Evolutionary conservation across 78 protist species (phyloP).

Genomic region (Planoprotostelium fungivorum): DNA sequence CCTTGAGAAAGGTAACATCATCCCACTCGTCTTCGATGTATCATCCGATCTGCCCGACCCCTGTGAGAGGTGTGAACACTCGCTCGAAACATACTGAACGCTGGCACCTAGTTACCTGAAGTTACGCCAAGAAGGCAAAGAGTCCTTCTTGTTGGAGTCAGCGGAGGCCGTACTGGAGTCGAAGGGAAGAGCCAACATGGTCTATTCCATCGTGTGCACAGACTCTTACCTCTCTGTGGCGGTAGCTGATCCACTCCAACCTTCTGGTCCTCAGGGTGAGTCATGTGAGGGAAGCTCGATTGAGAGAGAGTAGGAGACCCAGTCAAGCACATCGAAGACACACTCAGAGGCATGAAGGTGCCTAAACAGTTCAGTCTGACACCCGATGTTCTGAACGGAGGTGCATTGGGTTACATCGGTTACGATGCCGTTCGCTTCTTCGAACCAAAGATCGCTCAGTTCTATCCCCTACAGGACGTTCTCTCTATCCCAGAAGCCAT

Average conservation of each 20-base stretch:
- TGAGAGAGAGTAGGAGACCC: neutral
- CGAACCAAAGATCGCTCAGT: slow-evolving; percentile 21
- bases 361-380: neutral
- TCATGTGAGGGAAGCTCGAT: neutral
- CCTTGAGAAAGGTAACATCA: neutral
- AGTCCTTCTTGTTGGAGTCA: neutral
- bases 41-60: neutral
- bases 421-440: slow-evolving; percentile 39
- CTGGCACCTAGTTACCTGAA: neutral
- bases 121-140: neutral
- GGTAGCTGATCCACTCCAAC: neutral
- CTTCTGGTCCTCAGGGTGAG: neutral
- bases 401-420: slow-evolving; percentile 34
- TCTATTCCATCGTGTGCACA: neutral
- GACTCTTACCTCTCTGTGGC: neutral
- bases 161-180: neutral
- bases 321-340: neutral
- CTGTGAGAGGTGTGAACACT: neutral
- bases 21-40: neutral
- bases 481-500: slow-evolving; percentile 36
- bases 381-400: slow-evolving; percentile 30
- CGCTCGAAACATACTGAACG: neutral
- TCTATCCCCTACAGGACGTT: neutral
- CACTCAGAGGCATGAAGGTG: neutral
- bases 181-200: neutral